Evolutionary conservation across 2,329 filamentous ascomycete genomes (phyloP), one percentile per base, ranked within the genome.

Genomic region (Xylariaceae sp.): DNA sequence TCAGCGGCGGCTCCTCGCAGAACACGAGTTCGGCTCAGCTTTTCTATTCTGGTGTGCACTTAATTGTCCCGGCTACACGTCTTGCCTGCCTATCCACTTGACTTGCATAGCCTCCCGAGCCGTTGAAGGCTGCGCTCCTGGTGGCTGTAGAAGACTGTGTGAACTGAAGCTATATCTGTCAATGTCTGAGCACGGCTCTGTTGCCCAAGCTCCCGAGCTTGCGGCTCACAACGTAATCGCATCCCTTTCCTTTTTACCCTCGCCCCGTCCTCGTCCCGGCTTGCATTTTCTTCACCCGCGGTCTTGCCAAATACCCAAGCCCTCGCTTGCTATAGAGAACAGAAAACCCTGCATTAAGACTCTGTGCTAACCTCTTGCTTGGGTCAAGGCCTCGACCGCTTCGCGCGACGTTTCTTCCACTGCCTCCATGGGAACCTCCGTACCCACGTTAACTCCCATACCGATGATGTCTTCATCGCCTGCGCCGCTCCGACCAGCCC

Each of bases 401-500:
- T 59, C 65, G 53, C 56, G 66, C 54, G 62, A 64, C 54, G 49
- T 58, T 29, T 56, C 58, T 35, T 51, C 64, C 39, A 53, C 63
- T 52, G 56, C 59, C 32, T 61, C 61, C 29, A 56, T 65, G 42
- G 56, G 55, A 35, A 62, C 59, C 31, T 60, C 64, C 54, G 62
- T 64, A 47, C 63, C 62, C 40, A 57, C 58, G 6, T 62, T 73
- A 44, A 69, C 65, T 32, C 63, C 71, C 57, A 69, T 72, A 51
- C 74, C 80, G 66, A 80, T 78, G 65, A 88, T 91, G 85, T 83
- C 87, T 55, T 84, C 87, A 47, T 85, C 88, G 50, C 88, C 86
- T 51, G 89, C 89, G 57, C 82, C 95, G 55, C 85, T 95, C 54
- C 87, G 90, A 58, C 88, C 90, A 52, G 89, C 90, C 58, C 85